These are phyloP conservation scores for Panicum virgatum DNA, from an alignment of 202 grass and related monocot species.

Conservation along the genomic window DNA sequence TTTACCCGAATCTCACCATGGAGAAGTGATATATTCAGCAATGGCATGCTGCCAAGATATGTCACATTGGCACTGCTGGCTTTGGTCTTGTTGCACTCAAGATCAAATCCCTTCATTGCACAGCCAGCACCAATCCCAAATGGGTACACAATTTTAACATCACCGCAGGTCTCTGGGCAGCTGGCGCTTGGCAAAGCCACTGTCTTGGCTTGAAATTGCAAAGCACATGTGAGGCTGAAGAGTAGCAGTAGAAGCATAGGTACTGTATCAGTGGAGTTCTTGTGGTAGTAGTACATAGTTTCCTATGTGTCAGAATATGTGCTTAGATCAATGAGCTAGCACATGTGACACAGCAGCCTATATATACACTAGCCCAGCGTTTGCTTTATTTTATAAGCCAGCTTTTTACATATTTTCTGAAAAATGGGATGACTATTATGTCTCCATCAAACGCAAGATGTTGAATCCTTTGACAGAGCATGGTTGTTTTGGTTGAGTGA, in stretches of 20 bases:
- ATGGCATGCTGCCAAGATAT: background rate
- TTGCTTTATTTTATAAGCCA: background rate
- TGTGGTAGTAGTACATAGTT: background rate
- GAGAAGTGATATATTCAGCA: conserved; percentile 8
- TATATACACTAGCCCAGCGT: background rate
- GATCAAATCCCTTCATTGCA: background rate
- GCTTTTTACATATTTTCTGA: background rate
- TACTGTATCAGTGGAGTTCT: background rate
- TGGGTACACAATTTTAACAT: background rate
- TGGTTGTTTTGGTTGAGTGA: background rate
- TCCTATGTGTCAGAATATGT: background rate
- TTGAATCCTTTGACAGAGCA: background rate
- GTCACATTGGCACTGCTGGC: background rate
- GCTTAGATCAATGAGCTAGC: background rate
- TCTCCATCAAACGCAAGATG: background rate
- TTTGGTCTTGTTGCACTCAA: background rate
- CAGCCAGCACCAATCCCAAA: conserved; percentile 12
- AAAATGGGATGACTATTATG: background rate
- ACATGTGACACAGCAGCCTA: background rate
- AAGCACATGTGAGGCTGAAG: background rate
- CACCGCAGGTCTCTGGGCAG: background rate
- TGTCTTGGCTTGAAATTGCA: background rate
- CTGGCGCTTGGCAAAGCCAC: background rate
- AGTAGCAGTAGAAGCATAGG: conserved; percentile 3
- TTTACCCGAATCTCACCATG: background rate